These are phyloP conservation scores for Zalaria obscura DNA, from an alignment of 2,329 filamentous ascomycete genomes.

Conservation along the genomic window DNA sequence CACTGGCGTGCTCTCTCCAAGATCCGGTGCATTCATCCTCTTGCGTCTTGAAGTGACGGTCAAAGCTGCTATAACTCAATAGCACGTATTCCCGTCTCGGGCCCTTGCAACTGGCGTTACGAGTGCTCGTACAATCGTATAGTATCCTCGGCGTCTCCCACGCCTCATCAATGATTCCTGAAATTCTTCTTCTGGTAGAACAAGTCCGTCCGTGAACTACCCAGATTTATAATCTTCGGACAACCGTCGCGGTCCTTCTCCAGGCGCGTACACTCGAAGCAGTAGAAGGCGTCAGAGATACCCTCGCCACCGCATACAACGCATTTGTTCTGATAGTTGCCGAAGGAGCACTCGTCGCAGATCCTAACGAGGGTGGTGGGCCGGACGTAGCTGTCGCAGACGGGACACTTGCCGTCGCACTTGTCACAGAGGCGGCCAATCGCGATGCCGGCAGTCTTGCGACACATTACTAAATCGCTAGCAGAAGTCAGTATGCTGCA, in stretches of 20 bases:
- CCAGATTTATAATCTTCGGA: conserved; percentile 98
- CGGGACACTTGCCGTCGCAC: conserved; percentile 97
- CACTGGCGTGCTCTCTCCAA: too few species aligned
- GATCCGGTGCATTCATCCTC: too few species aligned
- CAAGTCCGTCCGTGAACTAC: conserved; percentile 88
- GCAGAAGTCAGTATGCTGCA: not conserved
- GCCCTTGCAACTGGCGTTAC: too few species aligned
- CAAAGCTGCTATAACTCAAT: too few species aligned
- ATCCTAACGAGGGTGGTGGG: conserved; percentile 95
- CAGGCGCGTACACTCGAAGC: conserved; percentile 92
- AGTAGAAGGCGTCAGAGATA: conserved; percentile 97
- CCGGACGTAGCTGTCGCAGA: conserved; percentile 97
- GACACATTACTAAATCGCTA: conserved; percentile 97
- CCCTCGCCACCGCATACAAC: conserved; percentile 97
- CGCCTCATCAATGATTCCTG: conserved; percentile 36
- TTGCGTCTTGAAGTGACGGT: too few species aligned
- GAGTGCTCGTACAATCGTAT: too few species aligned
- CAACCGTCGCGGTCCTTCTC: conserved; percentile 97
- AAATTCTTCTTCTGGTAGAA: conserved; percentile 63
- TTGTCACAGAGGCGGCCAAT: conserved; percentile 99
- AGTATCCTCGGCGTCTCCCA: not conserved
- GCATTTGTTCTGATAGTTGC: conserved; percentile 99
- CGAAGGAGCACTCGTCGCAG: conserved; percentile 98
- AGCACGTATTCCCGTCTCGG: too few species aligned
- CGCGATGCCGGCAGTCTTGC: conserved; percentile 92